Conservation (phyloP, 106 monocot genomes). For the Acorus calamus region DNA sequence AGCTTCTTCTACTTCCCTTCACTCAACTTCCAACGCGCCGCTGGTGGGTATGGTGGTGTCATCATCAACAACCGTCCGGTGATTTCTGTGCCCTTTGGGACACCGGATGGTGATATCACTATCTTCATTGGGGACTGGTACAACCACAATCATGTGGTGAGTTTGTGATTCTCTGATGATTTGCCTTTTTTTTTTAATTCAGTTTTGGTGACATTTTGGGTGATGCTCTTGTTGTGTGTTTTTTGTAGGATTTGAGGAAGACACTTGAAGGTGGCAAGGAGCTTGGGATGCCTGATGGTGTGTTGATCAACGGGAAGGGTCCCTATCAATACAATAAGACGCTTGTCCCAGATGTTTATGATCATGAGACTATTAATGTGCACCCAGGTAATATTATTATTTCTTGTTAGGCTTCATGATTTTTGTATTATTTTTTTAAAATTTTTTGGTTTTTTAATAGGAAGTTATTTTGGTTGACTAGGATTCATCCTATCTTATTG, state of each 20-base stretch:
- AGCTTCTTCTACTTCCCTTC: conserved; percentile 92
- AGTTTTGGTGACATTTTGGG: background rate
- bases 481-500: too few species aligned
- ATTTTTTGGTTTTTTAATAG: background rate
- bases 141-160: conserved; percentile 55
- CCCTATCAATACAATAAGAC: conserved; percentile 66
- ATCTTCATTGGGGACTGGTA: conserved; percentile 89
- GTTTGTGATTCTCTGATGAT: background rate
- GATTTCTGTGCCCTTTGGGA: conserved; percentile 55
- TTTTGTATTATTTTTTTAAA: background rate
- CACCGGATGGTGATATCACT: conserved; percentile 62
- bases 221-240: background rate
- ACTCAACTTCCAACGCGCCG: conserved; percentile 51
- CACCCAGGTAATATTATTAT: conserved; percentile 48
- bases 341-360: conserved; percentile 58
- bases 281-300: conserved; percentile 74
- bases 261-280: conserved; percentile 68
- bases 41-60: conserved; percentile 72
- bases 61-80: conserved; percentile 54
- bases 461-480: too few species aligned
- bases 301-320: conserved; percentile 79
- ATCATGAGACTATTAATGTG: conserved; percentile 59
- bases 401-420: background rate
- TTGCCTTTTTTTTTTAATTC: background rate
- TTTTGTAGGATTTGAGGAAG: conserved; percentile 71